Conservation (phyloP, 2,329 filamentous ascomycete genomes). For the Cercospora berteroae region DNA sequence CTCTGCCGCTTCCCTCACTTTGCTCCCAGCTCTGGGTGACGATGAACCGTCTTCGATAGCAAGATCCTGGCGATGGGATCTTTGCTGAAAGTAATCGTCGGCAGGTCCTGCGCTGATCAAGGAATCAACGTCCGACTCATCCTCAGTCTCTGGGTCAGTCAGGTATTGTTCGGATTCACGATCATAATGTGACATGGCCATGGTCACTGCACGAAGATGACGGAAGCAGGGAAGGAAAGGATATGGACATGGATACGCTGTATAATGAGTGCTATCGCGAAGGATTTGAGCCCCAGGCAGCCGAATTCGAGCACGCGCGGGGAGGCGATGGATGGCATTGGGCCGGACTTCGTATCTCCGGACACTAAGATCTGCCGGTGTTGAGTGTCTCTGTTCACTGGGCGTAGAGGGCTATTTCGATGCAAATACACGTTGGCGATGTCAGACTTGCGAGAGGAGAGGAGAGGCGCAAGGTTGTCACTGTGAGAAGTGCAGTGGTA, state of each 20-base stretch:
- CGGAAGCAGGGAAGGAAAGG: neutral
- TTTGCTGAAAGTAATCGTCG: slow-evolving; percentile 30
- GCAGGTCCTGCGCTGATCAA: slow-evolving; percentile 22
- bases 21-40: slow-evolving; percentile 18
- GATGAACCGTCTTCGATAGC: slow-evolving; percentile 23
- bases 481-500: neutral
- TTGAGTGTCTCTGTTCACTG: neutral
- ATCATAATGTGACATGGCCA: slow-evolving; percentile 13
- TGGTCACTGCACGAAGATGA: neutral
- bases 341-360: neutral
- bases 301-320: neutral
- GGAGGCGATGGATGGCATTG: neutral
- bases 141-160: slow-evolving; percentile 17
- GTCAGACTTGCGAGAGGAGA: neutral
- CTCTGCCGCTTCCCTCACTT: slow-evolving; percentile 25
- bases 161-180: slow-evolving; percentile 15
- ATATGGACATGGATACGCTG: neutral
- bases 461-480: neutral
- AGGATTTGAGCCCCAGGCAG: slow-evolving; percentile 8
- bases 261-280: neutral
- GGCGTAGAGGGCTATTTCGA: neutral
- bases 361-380: neutral
- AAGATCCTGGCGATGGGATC: slow-evolving; percentile 20
- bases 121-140: slow-evolving; percentile 21
- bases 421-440: neutral